Evolutionary conservation across 2,329 filamentous ascomycete species (phyloP).

Genomic region (Botrytis fabae): DNA sequence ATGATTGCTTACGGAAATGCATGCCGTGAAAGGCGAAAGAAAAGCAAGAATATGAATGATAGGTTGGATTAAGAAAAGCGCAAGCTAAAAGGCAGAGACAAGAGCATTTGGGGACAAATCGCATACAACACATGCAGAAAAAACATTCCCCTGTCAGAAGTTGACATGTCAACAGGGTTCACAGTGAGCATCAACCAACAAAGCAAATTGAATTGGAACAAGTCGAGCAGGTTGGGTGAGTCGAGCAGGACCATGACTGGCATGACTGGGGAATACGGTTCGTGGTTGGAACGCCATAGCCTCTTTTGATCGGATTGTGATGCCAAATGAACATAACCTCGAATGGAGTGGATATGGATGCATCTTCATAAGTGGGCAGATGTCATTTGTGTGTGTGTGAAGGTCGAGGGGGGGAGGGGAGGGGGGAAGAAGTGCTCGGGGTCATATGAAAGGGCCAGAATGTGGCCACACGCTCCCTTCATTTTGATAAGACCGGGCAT

Average conservation of each 20-base stretch:
- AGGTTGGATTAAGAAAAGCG: background rate
- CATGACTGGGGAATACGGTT: background rate
- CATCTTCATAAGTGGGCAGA: conserved; percentile 13
- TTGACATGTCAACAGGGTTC: conserved; percentile 19
- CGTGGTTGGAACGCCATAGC: background rate
- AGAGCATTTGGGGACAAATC: background rate
- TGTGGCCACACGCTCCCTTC: background rate
- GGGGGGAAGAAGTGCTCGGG: background rate
- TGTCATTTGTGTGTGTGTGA: background rate
- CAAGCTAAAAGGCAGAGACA: conserved; percentile 1
- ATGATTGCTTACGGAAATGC: background rate
- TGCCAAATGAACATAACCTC: background rate
- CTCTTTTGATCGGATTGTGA: conserved; percentile 2
- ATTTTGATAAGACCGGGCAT: background rate
- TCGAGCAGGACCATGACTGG: background rate
- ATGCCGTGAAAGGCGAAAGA: conserved; percentile 18
- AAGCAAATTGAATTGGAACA: conserved; percentile 17
- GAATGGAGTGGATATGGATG: conserved; percentile 6
- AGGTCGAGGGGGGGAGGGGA: background rate
- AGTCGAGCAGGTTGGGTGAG: background rate
- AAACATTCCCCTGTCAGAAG: conserved; percentile 18
- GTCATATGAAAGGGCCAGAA: background rate
- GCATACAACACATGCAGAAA: conserved; percentile 24
- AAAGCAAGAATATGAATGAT: conserved; percentile 18
- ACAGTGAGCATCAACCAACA: conserved; percentile 11